phyloP scores from a whole-genome alignment of 2,329 filamentous ascomycete genomes.

The Phyllosticta citribraziliensis region DNA sequence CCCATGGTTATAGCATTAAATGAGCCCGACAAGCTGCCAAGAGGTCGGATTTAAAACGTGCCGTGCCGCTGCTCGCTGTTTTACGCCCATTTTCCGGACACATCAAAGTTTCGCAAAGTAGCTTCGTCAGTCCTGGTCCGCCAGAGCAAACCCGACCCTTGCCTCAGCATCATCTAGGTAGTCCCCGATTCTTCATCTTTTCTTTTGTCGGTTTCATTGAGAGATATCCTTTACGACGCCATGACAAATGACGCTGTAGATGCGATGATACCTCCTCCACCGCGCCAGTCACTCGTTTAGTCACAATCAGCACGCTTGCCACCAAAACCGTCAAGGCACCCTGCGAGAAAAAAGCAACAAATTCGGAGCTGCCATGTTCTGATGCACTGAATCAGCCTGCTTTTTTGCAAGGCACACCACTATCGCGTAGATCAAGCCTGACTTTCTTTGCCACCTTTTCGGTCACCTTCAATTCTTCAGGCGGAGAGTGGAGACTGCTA shows the following conservation, averaged over 20 bases:
- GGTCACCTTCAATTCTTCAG: conserved; percentile 1
- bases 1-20: conserved; percentile 21
- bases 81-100: background rate
- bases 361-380: background rate
- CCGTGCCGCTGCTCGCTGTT: background rate
- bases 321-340: background rate
- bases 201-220: conserved; percentile 4
- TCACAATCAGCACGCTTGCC: background rate
- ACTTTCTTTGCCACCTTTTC: background rate
- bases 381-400: background rate
- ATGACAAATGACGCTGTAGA: conserved; percentile 31
- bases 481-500: background rate
- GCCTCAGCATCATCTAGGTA: conserved; percentile 10
- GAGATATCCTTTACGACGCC: conserved; percentile 18
- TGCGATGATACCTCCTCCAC: conserved; percentile 14
- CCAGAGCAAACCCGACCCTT: background rate
- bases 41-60: background rate
- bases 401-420: background rate
- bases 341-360: background rate
- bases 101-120: background rate
- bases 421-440: background rate
- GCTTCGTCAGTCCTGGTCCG: background rate
- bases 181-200: conserved; percentile 3
- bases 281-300: conserved; percentile 7
- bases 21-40: conserved; percentile 11